Evolutionary conservation across 768 basidiomycete species (phyloP), one percentile per base, ranked within the genome.

Genomic region (Heimioporus sp.): DNA sequence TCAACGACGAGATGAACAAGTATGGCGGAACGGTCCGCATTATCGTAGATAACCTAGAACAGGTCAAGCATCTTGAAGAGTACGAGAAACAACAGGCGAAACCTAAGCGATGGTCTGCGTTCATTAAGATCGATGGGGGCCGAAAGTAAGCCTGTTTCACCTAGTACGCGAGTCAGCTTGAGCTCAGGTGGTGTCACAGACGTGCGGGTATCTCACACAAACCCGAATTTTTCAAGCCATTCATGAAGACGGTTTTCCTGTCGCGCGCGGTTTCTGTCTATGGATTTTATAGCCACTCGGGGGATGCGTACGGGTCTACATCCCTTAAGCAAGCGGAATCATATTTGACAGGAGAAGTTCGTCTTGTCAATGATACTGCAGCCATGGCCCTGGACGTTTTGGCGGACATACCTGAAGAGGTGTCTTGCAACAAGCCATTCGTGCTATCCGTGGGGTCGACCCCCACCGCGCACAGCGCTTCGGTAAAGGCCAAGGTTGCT

Each of bases 371-470:
- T 58, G 66, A 67, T 11, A 85, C 86, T 3, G 87, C 90, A 0
- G 72, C 70, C 24, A 70, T 80, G 44, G 83, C 81, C 0, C 63
- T 85, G 30, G 72, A 75, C 36, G 66, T 80, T 45, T 69, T 85
- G 30, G 64, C 72, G 10, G 61, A 63, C 35, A 71, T 73, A 13
- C 62, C 71, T 12, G 64, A 69, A 36, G 63, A 55, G n/a, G 44
- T 52, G 5, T 51, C 64, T 37, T 67, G 75, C 48, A 70, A 73
- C 7, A 67, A 73, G 35, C 76, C 80, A 6, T 92, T 88, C 59
- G 78, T 90, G 2, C 71, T 94, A 34, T 87, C 87, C 2, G 85
- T 93, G 2, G 91, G 92, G 19, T 87, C 90, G n/a, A 93, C 92
- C 3, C 92, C 92, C 2, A 85, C 91, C 3, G 92, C 91, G 0